phyloP scores from a whole-genome alignment of 2,329 filamentous ascomycete genomes.

The Colletotrichum shisoi region DNA sequence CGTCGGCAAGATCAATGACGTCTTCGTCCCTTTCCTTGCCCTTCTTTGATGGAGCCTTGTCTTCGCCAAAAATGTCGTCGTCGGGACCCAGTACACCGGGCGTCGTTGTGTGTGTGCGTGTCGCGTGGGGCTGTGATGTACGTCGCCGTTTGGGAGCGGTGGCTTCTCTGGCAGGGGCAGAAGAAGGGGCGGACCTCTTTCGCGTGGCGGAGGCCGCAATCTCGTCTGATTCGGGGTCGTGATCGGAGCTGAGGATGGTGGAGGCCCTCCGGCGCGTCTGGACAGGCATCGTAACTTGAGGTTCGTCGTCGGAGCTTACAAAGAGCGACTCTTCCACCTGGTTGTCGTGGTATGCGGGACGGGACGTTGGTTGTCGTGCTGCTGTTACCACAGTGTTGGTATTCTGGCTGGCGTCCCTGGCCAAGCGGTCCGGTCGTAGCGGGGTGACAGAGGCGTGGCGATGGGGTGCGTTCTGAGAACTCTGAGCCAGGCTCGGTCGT shows the following conservation, averaged over 20 bases:
- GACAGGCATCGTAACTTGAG: constrained; percentile 38
- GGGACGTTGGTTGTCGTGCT: constrained; percentile 10
- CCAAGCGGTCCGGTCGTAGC: constrained; percentile 27
- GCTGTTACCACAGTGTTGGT: constrained; percentile 29
- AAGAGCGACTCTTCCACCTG: constrained; percentile 34
- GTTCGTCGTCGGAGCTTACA: constrained; percentile 36
- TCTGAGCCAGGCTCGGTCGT: constrained; percentile 3
- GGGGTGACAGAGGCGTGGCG: constrained; percentile 5
- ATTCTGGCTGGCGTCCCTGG: constrained; percentile 37
- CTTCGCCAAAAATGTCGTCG: constrained; percentile 45
- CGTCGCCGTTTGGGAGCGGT: constrained; percentile 34
- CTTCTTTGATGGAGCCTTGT: constrained; percentile 31
- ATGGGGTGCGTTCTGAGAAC: constrained; percentile 1
- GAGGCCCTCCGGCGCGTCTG: constrained; percentile 38
- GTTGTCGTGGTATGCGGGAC: not conserved
- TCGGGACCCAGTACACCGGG: constrained; percentile 33
- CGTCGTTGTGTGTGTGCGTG: constrained; percentile 41
- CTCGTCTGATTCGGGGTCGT: constrained; percentile 36
- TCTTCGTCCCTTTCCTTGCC: constrained; percentile 45
- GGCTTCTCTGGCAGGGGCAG: constrained; percentile 14
- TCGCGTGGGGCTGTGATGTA: constrained; percentile 35
- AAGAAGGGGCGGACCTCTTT: constrained; percentile 36
- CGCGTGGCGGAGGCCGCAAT: constrained; percentile 17
- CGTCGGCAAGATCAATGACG: constrained; percentile 54
- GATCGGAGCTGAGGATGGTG: constrained; percentile 32